Base-by-base conservation (phyloP, 2,329 filamentous ascomycete species). In the Myriosclerotinia curreyana region DNA sequence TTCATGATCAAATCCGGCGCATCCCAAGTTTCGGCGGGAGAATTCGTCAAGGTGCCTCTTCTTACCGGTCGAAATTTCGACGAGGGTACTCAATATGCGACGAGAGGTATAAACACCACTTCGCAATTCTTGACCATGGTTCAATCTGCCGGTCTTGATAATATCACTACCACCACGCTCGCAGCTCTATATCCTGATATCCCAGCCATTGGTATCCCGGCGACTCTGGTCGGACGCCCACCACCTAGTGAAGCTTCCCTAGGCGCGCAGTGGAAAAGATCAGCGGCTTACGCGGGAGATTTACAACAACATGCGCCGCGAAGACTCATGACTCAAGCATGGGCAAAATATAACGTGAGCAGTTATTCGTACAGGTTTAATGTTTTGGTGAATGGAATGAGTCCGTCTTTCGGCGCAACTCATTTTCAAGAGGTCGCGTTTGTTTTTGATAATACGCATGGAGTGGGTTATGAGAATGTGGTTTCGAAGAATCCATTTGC, bases 361-460 rank as follows among this genome's bases (percentile, higher is more conserved):
- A 82, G 82, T 12, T 88, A 83, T 74, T 81, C 80, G 70, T 88
- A 86, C 75, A 80, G 83, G 54, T 88, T 88, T 78, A 84, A 88
- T 70, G 83, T 83, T 11, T 74, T 80, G 20, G 75, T 80, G 0
- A 77, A 78, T 4, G 80, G 82, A 12, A 68, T 79, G 1, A 73
- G 77, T 0, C 74, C 76, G 14, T 73, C 75, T 1, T 71, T 75
- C 0, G 81, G 81, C 0, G 80, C 79, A 0, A 79, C 79, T 0
- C 85, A 87, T 71, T 86, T 86, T 71, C 77, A 65, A n/a, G 75
- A 73, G 52, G 78, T 78, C 2, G 75, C 74, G 44, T 77, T 76
- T 17, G 71, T 76, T 8, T 75, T 78, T 36, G 67, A 73, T 52
- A 75, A 71, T 64, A 60, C 69, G 14, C 65, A 67, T 9, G 74